phyloP scores from a whole-genome alignment of 306 rosid genomes.

The Prunus salicina region DNA sequence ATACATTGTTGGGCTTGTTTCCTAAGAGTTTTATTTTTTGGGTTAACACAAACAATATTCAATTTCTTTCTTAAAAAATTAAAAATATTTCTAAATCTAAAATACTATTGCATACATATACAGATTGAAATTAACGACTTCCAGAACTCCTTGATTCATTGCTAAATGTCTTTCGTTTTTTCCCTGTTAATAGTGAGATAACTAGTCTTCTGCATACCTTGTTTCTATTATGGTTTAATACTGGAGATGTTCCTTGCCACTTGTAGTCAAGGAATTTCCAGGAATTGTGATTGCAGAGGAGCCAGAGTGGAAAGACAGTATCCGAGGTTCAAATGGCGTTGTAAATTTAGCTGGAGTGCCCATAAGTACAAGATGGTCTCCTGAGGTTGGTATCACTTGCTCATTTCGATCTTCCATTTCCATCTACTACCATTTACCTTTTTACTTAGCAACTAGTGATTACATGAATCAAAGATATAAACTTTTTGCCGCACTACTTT shows the following conservation, averaged over 20 bases:
- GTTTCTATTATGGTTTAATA: background rate
- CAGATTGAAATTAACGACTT: background rate
- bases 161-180: background rate
- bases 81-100: background rate
- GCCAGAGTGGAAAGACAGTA: slow-evolving; percentile 77
- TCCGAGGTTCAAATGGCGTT: slow-evolving; percentile 77
- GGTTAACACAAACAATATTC: background rate
- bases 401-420: slow-evolving; percentile 3
- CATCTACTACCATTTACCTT: background rate
- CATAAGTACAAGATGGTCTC: slow-evolving; percentile 93
- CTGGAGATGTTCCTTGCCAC: slow-evolving; percentile 25
- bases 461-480: background rate
- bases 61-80: background rate
- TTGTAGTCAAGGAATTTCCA: slow-evolving; percentile 81
- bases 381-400: slow-evolving; percentile 58
- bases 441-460: background rate
- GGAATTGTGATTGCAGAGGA: slow-evolving; percentile 78
- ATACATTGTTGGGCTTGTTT: background rate
- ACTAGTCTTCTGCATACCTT: background rate
- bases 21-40: background rate
- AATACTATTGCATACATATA: background rate
- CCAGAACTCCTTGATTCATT: background rate
- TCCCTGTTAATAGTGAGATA: background rate
- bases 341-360: slow-evolving; percentile 97
- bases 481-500: background rate